phyloP scores from a whole-genome alignment of 2,329 filamentous ascomycete species.

The Penicillium paneum region DNA sequence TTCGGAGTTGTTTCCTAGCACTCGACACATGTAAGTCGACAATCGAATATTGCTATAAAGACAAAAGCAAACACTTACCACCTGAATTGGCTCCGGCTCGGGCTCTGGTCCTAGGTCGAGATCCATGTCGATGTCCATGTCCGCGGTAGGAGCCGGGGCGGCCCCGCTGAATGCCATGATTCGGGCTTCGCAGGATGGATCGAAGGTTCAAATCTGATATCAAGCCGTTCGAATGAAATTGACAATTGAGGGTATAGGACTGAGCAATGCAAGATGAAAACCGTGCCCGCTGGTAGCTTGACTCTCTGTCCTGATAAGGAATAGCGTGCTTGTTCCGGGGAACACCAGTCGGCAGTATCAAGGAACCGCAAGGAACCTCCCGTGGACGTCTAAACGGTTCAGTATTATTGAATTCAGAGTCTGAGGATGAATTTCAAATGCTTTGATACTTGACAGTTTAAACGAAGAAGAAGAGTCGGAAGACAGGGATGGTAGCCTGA shows the following conservation, averaged over 20 bases:
- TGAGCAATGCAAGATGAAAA: conserved; percentile 4
- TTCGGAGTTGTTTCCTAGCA: conserved; percentile 25
- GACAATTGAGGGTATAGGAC: not conserved
- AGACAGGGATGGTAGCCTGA: not conserved
- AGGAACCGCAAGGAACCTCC: not conserved
- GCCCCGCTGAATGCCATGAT: conserved; percentile 8
- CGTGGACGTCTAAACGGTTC: not conserved
- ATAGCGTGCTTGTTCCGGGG: conserved; percentile 7
- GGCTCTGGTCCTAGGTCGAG: conserved; percentile 55
- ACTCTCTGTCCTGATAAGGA: conserved; percentile 5
- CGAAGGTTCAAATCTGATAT: not conserved
- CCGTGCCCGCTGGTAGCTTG: conserved; percentile 7
- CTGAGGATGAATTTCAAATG: not conserved
- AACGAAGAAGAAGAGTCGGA: not conserved
- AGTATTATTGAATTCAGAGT: not conserved
- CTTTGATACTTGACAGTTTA: not conserved
- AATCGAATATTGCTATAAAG: not conserved
- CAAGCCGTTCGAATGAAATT: not conserved
- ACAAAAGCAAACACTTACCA: conserved; percentile 24
- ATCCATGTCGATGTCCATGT: conserved; percentile 73
- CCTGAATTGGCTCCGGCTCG: conserved; percentile 35
- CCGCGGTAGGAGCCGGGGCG: conserved; percentile 21
- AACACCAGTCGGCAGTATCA: not conserved
- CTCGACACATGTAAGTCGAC: conserved; percentile 5
- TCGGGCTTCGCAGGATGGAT: conserved; percentile 3